phyloP scores from a whole-genome alignment of 495 filamentous ascomycete genomes.

The Penicillium dipodomyicola region DNA sequence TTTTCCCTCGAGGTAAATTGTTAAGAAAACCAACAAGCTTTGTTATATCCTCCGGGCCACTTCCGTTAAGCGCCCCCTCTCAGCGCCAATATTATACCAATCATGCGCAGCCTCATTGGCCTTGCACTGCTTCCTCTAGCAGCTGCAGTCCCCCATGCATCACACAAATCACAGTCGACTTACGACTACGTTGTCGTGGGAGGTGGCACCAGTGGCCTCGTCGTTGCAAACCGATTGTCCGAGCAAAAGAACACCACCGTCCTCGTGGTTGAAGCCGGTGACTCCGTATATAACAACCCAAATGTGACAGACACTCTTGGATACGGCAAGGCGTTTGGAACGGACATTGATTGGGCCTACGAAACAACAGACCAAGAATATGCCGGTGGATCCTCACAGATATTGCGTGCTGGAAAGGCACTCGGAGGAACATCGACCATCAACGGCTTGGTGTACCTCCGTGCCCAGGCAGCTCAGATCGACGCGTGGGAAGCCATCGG shows the following conservation, averaged over 20 bases:
- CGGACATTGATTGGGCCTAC: conserved; percentile 54
- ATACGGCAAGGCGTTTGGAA: conserved; percentile 43
- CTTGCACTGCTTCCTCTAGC: conserved; percentile 20
- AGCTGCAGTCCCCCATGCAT: conserved; percentile 11
- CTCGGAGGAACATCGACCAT: conserved; percentile 54
- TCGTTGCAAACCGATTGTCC: conserved; percentile 53
- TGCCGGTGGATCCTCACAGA: conserved; percentile 32
- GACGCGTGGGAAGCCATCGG: conserved; percentile 29
- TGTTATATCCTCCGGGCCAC: not conserved
- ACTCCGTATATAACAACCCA: conserved; percentile 44
- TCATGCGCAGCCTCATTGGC: conserved; percentile 17
- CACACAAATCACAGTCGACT: not conserved
- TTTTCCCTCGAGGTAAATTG: not conserved
- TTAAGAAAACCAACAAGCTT: not conserved
- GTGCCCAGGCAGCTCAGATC: conserved; percentile 28
- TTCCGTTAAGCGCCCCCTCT: not conserved
- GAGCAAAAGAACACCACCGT: conserved; percentile 46
- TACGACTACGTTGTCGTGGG: conserved; percentile 54
- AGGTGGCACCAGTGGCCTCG: conserved; percentile 53
- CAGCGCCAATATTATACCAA: not conserved
- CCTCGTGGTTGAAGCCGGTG: conserved; percentile 55
- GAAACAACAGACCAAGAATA: conserved; percentile 44
- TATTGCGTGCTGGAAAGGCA: conserved; percentile 48
- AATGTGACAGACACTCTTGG: conserved; percentile 47
- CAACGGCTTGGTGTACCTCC: conserved; percentile 42